Conservation (phyloP, 78 protist species). For the Dictyostelium firmibasis region DNA sequence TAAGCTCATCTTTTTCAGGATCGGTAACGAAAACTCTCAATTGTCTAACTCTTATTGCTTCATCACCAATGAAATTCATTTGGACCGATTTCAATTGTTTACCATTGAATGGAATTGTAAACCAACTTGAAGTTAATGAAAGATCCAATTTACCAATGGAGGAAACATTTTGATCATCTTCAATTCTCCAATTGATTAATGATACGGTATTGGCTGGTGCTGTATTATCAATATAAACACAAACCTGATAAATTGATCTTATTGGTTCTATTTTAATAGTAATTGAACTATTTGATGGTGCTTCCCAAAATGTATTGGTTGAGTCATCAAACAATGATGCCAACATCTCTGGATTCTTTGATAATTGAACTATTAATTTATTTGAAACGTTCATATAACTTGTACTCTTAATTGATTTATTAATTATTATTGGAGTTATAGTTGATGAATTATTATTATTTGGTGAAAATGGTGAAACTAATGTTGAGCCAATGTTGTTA, state of each 20-base stretch:
- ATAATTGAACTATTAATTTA: slow-evolving; percentile 38
- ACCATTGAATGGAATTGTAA: slow-evolving; percentile 16
- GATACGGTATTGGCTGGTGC: background rate
- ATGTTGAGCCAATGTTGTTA: background rate
- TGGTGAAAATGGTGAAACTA: background rate
- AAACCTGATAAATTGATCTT: slow-evolving; percentile 1
- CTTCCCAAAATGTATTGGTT: slow-evolving; percentile 73
- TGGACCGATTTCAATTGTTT: background rate
- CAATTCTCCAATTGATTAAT: slow-evolving; percentile 6
- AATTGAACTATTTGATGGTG: background rate
- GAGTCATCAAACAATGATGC: slow-evolving; percentile 61
- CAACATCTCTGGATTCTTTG: slow-evolving; percentile 63
- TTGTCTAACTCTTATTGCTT: slow-evolving; percentile 32
- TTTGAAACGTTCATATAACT: slow-evolving; percentile 18
- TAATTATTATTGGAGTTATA: background rate
- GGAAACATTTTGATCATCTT: background rate
- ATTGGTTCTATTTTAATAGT: background rate
- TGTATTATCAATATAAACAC: slow-evolving; percentile 26
- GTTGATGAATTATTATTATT: background rate
- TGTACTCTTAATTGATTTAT: background rate
- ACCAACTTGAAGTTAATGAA: background rate
- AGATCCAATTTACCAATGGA: background rate
- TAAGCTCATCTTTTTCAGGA: background rate
- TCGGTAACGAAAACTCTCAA: background rate
- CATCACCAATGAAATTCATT: background rate